Evolutionary conservation across 2,329 filamentous ascomycete species (phyloP), one percentile per base, ranked within the genome.

Genomic region (Trichothecium sympodiale): DNA sequence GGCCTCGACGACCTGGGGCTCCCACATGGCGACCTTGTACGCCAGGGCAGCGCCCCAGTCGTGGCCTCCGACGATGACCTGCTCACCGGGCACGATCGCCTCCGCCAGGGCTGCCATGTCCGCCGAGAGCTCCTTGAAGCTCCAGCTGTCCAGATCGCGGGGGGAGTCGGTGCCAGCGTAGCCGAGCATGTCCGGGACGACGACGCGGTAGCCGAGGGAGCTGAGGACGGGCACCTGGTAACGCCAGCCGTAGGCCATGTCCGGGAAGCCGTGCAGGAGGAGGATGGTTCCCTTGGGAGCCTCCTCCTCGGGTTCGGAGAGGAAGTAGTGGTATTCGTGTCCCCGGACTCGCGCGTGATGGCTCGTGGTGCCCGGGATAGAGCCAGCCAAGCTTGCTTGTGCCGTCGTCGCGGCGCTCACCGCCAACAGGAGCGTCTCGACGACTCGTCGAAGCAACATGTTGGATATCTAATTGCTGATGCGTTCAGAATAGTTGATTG

Each of bases 101-200:
- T 61, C 61, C 4, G 80, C 74, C 16, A 93, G 66, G 34, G 72
- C 72, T 12, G 74, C 78, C 41, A 93, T 71, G 49, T 89, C 83
- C 35, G 77, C 71, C n/a, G 78, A 69, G 40, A 79, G 73, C 34
- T 69, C 69, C 57, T 83, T 86, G 53, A 74, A 65, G 14, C 71
- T 72, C 58, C 86, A 91, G 35, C 71, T 62, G 29, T 58, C 56
- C 4, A 73, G 53, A 1, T 66, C 61, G 16, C 70, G 62, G 1
- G 80, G 78, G 0, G 80, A 74, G 38, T 61, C 77, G 17, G 83
- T 88, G 39, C 71, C 67, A 18, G 82, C 83, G 54, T 87, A 94
- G 37, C 86, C 86, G 49, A 91, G 73, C 64, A 84, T 77, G 58
- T 94, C 84, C 1, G 83, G 80, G 8, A 74, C 82, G 17, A 94